Evolutionary conservation across 495 filamentous ascomycete genomes (phyloP), one percentile per base, ranked within the genome.

Genomic region (Trichoderma gamsii): DNA sequence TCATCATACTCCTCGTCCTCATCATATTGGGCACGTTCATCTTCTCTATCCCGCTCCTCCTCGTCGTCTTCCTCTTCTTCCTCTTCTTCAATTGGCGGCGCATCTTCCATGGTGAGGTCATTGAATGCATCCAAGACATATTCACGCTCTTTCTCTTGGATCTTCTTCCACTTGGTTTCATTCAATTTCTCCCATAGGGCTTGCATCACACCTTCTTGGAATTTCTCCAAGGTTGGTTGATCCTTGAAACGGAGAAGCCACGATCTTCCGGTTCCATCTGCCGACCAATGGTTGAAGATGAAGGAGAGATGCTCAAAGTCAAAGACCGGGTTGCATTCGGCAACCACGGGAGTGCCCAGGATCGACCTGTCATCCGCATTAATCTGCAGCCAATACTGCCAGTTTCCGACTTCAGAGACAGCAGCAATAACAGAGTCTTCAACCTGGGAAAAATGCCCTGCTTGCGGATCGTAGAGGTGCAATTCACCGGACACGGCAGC

Each of bases 251-350:
- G 87, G 41, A 99, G 79, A 5, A 99, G 86, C 95, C 96, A 99
- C 0, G 96, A 98, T 76, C 92, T 97, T 8, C 95, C 94, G 11
- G 90, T 89, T 4, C 93, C 92, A 77, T 97, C 91, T 18, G 89
- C 85, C 9, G 88, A 82, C 73, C 96, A 98, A 73, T 97, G 92
- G 74, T 98, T 98, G 84, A 99, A 99, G 74, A 99, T 97, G 78
- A 98, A 97, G 2, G 95, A 97, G 23, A 97, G 82, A 71, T 92
- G 97, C 78, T 98, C 95, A 70, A 97, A 98, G 79, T 97, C 98
- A 83, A 99, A 99, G 43, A 99, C 95, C 0, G 95, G 96, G 73
- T 99, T 99, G 74, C 98, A 90, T 71, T 98, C 96, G 6, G 89
- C 88, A 32, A 91, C 80, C 21, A 99, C 87, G 23, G 87, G 84